Base-by-base conservation (phyloP, 164 flowering plant genomes). In the Santalum album region DNA sequence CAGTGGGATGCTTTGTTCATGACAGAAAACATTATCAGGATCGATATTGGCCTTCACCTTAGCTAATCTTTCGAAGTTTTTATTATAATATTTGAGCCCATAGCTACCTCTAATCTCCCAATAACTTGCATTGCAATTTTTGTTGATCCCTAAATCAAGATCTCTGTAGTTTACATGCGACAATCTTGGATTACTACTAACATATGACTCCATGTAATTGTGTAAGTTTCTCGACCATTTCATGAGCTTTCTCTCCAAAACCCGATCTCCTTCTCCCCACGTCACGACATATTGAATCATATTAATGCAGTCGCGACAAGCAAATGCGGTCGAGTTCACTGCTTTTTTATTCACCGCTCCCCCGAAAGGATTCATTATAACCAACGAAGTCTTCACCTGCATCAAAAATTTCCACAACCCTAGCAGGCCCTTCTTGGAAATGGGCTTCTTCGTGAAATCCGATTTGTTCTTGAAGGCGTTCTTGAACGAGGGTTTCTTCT, bases 1-100 rank as follows among this genome's bases (percentile, higher is more conserved):
- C 16, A 15, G 3, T 7, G 73, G 73, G 45, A 69, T 65, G 51
- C 73, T 69, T 58, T 69, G 73, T 27, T 69, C 66, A 29, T 69
- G 58, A 57, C 69, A 44, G 66, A 69, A 69, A 54, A 65, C 57
- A 39, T 69, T 65, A 3, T 54, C 50, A 7, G 73, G 73, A 58
- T 69, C 73, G n/a, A 69, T 55, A 2, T 53, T 54, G 16, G 60
- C 60, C 60, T 69, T 69, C 12, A 58, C 60, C 49, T 53, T 53
- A 32, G 63, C 69, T 59, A 69, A 44, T 48, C 73, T 53, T 2
- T 61, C 63, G 29, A 61, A 69, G 47, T 71, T 67, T 22, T n/a
- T 49, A 25, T 27, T 56, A 54, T 70, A 76, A 49, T 70, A 76
- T 56, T 54, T 64, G 19, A 22, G n/a, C n/a, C n/a, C n/a, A n/a